These are phyloP conservation scores for Alopecurus myosuroides DNA, from an alignment of 176 grass and related monocot genomes.

Conservation along the genomic window DNA sequence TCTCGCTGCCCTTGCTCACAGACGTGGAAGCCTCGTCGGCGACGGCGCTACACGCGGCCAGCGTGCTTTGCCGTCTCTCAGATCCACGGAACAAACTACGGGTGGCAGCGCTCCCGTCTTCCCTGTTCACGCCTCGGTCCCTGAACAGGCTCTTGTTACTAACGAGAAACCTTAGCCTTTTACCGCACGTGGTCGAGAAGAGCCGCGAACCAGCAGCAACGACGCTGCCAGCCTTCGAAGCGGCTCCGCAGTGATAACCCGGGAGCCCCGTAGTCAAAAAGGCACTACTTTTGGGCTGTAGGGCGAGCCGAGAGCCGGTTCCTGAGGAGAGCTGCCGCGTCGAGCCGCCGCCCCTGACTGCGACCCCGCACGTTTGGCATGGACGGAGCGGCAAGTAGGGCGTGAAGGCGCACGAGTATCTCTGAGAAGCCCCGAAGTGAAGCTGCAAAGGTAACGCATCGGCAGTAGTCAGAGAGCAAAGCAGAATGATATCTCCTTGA, in stretches of 20 bases:
- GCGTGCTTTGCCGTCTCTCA: constrained; percentile 41
- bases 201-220: constrained; percentile 10
- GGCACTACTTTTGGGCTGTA: constrained; percentile 36
- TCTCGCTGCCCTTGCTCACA: background rate
- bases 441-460: constrained; percentile 44
- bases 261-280: constrained; percentile 51
- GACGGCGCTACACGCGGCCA: constrained; percentile 20
- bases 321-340: constrained; percentile 21
- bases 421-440: constrained; percentile 40
- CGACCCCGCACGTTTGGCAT: constrained; percentile 31
- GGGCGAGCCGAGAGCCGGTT: constrained; percentile 20
- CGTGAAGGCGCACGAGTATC: constrained; percentile 33
- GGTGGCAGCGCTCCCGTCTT: constrained; percentile 27
- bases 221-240: constrained; percentile 29
- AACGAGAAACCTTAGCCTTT: constrained; percentile 18
- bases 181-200: constrained; percentile 33
- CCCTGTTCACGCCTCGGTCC: constrained; percentile 15
- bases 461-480: background rate
- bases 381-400: constrained; percentile 21
- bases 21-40: constrained; percentile 34
- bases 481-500: no score
- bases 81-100: constrained; percentile 26
- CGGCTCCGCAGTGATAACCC: constrained; percentile 5
- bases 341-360: constrained; percentile 38
- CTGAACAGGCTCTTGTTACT: constrained; percentile 23